Conservation (phyloP, 106 monocot species). For the Apostasia shenzhenica region DNA sequence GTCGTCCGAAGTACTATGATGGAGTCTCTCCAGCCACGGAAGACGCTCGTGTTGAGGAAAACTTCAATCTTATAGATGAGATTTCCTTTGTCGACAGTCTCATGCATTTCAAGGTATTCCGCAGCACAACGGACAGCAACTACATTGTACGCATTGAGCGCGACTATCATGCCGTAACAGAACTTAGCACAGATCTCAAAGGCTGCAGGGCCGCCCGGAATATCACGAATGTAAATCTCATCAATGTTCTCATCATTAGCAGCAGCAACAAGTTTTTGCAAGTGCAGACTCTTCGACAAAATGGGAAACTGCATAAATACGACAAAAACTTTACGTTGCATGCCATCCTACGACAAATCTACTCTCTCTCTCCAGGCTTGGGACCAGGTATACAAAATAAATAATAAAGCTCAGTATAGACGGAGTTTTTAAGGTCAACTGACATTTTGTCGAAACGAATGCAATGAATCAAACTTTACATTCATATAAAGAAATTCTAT, state of each 20-base stretch:
- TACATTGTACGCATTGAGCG: constrained; percentile 50
- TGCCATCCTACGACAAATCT: too few species aligned
- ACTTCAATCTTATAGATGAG: constrained; percentile 45
- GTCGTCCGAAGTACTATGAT: constrained; percentile 50
- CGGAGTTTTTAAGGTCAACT: background rate
- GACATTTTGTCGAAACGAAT: too few species aligned
- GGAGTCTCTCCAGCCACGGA: constrained; percentile 53
- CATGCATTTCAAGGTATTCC: constrained; percentile 49
- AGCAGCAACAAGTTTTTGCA: constrained; percentile 28
- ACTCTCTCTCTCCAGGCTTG: background rate
- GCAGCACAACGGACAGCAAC: constrained; percentile 42
- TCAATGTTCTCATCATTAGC: constrained; percentile 10
- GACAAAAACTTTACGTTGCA: too few species aligned
- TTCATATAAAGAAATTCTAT: background rate
- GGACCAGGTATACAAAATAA: background rate
- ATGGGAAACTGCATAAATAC: constrained; percentile 37
- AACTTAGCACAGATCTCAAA: constrained; percentile 60
- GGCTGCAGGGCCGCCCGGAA: constrained; percentile 42
- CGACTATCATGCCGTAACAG: constrained; percentile 47
- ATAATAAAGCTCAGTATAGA: background rate
- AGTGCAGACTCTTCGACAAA: constrained; percentile 34
- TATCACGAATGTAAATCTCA: constrained; percentile 28
- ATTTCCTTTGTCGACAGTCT: constrained; percentile 38
- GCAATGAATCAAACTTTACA: background rate
- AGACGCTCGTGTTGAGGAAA: constrained; percentile 35